Base-by-base conservation (phyloP, 202 grass and related monocot species). In the Cymbopogon flexuosus region DNA sequence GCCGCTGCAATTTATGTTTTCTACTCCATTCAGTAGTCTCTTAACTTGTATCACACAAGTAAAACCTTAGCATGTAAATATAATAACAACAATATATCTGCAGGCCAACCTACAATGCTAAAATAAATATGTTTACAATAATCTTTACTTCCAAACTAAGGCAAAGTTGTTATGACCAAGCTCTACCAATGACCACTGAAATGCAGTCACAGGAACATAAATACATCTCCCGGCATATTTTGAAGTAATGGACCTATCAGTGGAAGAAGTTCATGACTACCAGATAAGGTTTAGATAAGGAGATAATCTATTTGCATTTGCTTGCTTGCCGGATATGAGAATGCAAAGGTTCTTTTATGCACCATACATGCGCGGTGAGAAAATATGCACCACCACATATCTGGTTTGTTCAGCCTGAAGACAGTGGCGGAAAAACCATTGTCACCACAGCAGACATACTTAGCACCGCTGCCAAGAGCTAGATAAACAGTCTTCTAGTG, bases 141-240 rank as follows among this genome's bases (percentile, higher is more conserved):
- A 49, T 35, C 4, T 36, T 36, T 21, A 56, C 3, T 36, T 52
- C 24, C 31, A 67, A 16, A 84, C 51, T 60, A 3, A 14, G 21
- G 51, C 54, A n/a, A 37, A 47, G 60, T 35, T 33, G 23, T 21
- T 34, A 65, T 24, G 16, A 30, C 62, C 15, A 74, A 56, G 11
- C 31, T 73, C 68, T 65, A 56, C 66, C 23, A 58, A 65, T 65
- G 31, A 8, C 75, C 45, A 33, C 23, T 65, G 29, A 54, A 70
- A n/a, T 65, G 51, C 11, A 52, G 14, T 79, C 18, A 80, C 45
- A 66, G 1, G 4, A 79, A 79, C 30, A 65, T 42, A 60, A 62
- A 43, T 57, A 39, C 3, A 66, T 36, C 83, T 79, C 70, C 33
- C 62, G 66, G 23, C 15, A 49, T 52, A 81, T 49, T 86, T 61